Evolutionary conservation across 768 basidiomycete species (phyloP), one percentile per base, ranked within the genome.

Genomic region (Russula compacta): DNA sequence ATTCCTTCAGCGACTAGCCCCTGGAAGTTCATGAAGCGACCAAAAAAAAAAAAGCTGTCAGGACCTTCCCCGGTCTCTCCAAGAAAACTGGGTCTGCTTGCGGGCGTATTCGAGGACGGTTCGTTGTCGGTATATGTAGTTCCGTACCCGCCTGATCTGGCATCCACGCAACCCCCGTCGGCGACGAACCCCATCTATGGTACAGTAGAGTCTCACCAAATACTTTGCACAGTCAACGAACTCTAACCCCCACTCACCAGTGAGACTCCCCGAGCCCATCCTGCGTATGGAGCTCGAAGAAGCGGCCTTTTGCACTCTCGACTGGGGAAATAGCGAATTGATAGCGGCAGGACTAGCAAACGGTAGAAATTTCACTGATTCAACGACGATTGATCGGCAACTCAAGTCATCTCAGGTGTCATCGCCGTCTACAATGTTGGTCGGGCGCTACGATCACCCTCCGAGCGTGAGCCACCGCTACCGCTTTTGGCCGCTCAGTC

Each of bases 241-340:
- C 40, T 29, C 24, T 42, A 48, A 63, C 59, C 36, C 59, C 15
- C 24, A 3, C 59, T 14, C 24, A 3, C 15, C 56, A 89, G 87
- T 89, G 10, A 77, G 75, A 56, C 56, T 86, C 12, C 72, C 82
- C 0, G 76, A 85, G 50, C 91, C 94, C 0, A 68, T 88, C 3
- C 53, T 95, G 6, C 81, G 83, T 10, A 81, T 98, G 1, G 83
- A 89, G 66, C 73, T 92, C 2, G 84, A 86, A 56, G 89, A 92
- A 46, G 81, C 89, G 0, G 75, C 78, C n/a, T 87, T 86, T 69
- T 87, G 83, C 80, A 80, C 83, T 15, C 77, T 97, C 56, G 93
- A 97, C 66, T 98, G 94, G 94, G 89, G 85, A 0, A 92, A 91
- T 64, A 90, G 91, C 64, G 85, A 88, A 59, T 67, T 85, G 11